Percentiles rank a stretch among this genome's conserved stretches.
Evolutionary conservation across 306 rosid genomes (phyloP).

Genomic region (Fragaria iinumae): DNA sequence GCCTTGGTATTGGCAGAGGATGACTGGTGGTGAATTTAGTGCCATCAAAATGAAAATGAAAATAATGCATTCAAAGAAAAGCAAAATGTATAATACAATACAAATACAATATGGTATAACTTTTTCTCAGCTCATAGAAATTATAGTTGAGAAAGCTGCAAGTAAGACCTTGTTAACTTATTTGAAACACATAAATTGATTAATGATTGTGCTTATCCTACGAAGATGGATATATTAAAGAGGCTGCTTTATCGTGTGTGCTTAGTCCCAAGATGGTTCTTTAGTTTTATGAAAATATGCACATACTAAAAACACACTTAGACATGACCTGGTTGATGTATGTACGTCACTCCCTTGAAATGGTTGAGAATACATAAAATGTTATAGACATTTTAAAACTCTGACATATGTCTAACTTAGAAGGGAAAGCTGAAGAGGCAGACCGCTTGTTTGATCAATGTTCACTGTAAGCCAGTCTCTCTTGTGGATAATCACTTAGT

Average conservation of each 20-base stretch:
- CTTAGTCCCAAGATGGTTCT: background rate
- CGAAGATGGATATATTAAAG: background rate
- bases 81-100: background rate
- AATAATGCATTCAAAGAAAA: background rate
- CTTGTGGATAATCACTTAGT: background rate
- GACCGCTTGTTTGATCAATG: background rate
- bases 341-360: background rate
- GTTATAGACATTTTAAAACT: background rate
- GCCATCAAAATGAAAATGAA: slow-evolving; percentile 6
- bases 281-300: background rate
- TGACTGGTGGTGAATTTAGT: background rate
- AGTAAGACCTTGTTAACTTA: background rate
- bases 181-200: background rate
- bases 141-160: background rate
- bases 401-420: background rate
- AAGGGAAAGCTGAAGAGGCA: background rate
- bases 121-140: background rate
- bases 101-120: background rate
- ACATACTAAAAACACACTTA: background rate
- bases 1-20: background rate
- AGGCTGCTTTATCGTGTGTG: background rate
- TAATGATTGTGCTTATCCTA: background rate
- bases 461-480: background rate
- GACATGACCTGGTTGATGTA: background rate
- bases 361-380: background rate